A percentile compares a stretch with the other conserved stretches of the same genome.
These are phyloP conservation scores for Crepidotus variabilis DNA, from an alignment of 768 basidiomycete genomes.

Conservation along the genomic window DNA sequence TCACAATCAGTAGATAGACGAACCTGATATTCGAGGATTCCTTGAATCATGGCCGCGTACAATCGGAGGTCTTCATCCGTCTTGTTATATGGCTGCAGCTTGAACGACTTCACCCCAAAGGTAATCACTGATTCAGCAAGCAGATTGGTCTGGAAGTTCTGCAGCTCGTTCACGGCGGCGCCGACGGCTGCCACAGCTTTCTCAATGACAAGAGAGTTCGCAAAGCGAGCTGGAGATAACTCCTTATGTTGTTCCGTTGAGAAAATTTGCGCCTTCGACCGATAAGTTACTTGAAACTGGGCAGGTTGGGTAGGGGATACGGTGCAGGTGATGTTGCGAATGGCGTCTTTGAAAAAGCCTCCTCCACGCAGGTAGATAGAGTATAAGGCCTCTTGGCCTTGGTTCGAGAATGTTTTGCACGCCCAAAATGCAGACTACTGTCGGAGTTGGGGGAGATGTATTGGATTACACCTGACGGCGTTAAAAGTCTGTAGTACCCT, in stretches of 20 bases:
- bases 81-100: conserved; percentile 1
- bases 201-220: conserved; percentile 7
- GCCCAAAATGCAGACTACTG: conserved; percentile 14
- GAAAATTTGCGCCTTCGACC: conserved; percentile 5
- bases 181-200: conserved; percentile 9
- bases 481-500: neutral
- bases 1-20: neutral
- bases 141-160: conserved; percentile 12
- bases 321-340: conserved; percentile 18
- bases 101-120: conserved; percentile 15
- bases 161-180: conserved; percentile 5
- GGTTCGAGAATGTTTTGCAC: conserved; percentile 3
- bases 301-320: conserved; percentile 13
- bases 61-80: conserved; percentile 11
- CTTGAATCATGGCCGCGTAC: conserved; percentile 19
- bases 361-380: conserved; percentile 12
- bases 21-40: conserved; percentile 21
- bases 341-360: neutral
- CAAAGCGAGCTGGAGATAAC: neutral
- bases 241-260: neutral
- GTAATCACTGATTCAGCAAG: conserved; percentile 19
- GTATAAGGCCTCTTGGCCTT: conserved; percentile 2
- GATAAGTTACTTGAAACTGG: conserved; percentile 14
- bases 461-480: neutral
- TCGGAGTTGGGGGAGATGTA: neutral